Base-by-base conservation (phyloP, 257 asterid genomes). In the Fraxinus excelsior region DNA sequence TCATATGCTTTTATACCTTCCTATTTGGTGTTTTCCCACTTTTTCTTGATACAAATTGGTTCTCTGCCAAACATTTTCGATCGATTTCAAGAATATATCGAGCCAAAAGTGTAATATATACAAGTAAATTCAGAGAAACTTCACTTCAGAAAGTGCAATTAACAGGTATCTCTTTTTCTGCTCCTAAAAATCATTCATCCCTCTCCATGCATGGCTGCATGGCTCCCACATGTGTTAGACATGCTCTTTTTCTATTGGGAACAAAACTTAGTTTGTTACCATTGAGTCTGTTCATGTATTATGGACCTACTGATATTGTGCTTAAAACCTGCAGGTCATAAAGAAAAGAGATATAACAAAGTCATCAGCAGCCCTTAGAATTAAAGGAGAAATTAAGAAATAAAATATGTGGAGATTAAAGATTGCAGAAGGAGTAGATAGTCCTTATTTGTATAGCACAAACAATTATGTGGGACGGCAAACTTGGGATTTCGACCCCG, bases 391-490 rank as follows among this genome's bases (percentile, higher is more conserved):
- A 78, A 53, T 42, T 12, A 9, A 19, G n/a, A 28, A 16, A 26
- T 26, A 8, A 26, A 83, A 60, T 21, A 91, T 91, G 96, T 91
- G 96, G 96, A 89, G 74, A 66, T 80, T 91, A 69, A 88, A 83
- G 80, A 78, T 84, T 71, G 96, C 88, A 0, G 83, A 85, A 79
- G 94, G 93, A 8, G 89, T 44, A 19, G 75, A 79, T 69, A 68
- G 87, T 18, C 87, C 96, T 28, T 76, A 88, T 76, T 82, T 91
- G 76, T 88, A 85, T 32, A 91, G 94, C 82, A 91, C 93, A 35
- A 91, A 91, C 76, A 79, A 86, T 58, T 91, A 81, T 23, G 92
- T 89, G 16, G 96, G 96, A 6, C 37, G 94, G 18, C 96, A 91
- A 21, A 86, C 40, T 0, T 91, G 96, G 96, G 89, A 85, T 21